A percentile compares a stretch with the other conserved stretches of the same genome.
These are phyloP conservation scores for Acer campestre DNA, from an alignment of 345 rosid genomes.

Conservation along the genomic window DNA sequence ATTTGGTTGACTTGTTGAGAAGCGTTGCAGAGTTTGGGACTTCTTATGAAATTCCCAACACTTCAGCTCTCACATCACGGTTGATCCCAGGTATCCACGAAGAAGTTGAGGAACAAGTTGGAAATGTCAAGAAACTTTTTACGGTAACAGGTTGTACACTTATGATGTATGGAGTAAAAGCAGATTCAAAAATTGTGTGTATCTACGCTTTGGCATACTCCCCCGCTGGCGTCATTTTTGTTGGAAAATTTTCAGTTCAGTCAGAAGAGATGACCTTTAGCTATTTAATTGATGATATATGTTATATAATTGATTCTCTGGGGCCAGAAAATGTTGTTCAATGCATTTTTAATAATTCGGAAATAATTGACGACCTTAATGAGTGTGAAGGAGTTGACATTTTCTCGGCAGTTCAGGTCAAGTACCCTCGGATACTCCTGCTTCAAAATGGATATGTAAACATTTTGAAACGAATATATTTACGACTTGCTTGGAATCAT, in stretches of 20 bases:
- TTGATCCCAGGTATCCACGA: background rate
- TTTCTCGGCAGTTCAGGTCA: background rate
- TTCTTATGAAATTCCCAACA: background rate
- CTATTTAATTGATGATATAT: background rate
- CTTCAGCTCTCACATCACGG: background rate
- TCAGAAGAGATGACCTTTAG: background rate
- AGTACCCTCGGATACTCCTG: background rate
- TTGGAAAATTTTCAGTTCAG: background rate
- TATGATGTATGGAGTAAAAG: background rate
- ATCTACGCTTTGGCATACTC: background rate
- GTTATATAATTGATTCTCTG: background rate
- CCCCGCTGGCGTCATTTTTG: background rate
- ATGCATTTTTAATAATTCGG: conserved; percentile 12
- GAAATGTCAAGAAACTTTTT: conserved; percentile 7
- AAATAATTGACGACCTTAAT: background rate
- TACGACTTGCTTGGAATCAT: background rate
- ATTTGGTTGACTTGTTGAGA: conserved; percentile 1
- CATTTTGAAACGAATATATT: background rate
- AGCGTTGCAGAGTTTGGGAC: background rate
- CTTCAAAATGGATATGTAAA: no score
- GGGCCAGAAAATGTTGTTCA: conserved; percentile 2
- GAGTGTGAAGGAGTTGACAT: background rate
- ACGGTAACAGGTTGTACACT: conserved; percentile 8
- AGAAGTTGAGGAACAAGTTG: background rate
- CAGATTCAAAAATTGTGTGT: background rate